Evolutionary conservation across 192 early-diverging fungal genomes (phyloP).

Genomic region (Phlyctochytrium planicorne): DNA sequence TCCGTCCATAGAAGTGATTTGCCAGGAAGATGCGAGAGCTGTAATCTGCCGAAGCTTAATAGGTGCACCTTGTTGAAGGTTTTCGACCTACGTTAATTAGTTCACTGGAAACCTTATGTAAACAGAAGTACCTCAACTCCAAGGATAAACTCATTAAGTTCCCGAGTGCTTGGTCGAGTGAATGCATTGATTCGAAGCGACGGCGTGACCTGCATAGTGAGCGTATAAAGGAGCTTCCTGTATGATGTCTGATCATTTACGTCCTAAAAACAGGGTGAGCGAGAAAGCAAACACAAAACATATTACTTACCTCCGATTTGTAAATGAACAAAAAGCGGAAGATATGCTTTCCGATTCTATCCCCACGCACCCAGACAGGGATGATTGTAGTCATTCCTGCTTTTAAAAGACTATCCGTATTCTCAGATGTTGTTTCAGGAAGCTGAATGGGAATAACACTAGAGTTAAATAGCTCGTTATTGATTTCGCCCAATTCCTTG

Average conservation of each 20-base stretch:
- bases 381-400: conserved; percentile 69
- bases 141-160: conserved; percentile 81
- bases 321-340: conserved; percentile 80
- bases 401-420: conserved; percentile 43
- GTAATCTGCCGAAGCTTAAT: conserved; percentile 70
- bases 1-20: conserved; percentile 52
- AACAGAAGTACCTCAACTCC: conserved; percentile 85
- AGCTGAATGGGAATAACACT: conserved; percentile 51
- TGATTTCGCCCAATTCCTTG: conserved; percentile 16
- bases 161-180: conserved; percentile 76
- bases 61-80: conserved; percentile 56
- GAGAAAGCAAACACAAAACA: not conserved
- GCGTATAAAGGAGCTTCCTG: conserved; percentile 64
- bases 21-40: conserved; percentile 71
- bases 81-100: conserved; percentile 60
- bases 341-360: conserved; percentile 83
- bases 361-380: conserved; percentile 88
- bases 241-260: conserved; percentile 57
- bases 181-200: conserved; percentile 94
- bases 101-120: not conserved
- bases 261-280: conserved; percentile 33
- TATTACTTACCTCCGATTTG: conserved; percentile 62
- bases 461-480: conserved; percentile 58
- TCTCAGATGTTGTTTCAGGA: conserved; percentile 32
- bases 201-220: conserved; percentile 68